A percentile compares a stretch with the other conserved stretches of the same genome.
These are phyloP conservation scores for Polyporus tsugae DNA, from an alignment of 1,284 basidiomycete genomes.

Conservation along the genomic window DNA sequence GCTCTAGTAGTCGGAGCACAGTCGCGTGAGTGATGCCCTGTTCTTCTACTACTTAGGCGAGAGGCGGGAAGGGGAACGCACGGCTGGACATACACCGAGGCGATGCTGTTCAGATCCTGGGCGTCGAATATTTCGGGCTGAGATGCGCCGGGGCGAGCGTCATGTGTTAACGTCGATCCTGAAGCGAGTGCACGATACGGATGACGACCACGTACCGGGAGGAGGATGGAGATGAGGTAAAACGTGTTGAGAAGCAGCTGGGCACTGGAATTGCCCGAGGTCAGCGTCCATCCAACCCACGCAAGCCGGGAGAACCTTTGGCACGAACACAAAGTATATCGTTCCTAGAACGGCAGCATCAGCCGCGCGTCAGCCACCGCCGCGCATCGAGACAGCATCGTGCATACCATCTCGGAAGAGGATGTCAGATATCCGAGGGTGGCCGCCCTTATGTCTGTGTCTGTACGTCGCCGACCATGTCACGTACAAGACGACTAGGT, in stretches of 20 bases:
- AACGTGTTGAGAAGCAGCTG: constrained; percentile 1
- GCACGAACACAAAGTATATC: constrained; percentile 16
- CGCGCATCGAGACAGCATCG: neutral
- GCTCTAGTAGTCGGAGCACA: neutral
- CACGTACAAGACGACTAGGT: neutral
- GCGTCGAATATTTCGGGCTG: constrained; percentile 1
- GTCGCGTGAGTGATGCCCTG: neutral
- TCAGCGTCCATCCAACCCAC: neutral
- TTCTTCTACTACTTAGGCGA: neutral
- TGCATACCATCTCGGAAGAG: constrained; percentile 9
- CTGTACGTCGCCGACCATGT: constrained; percentile 4
- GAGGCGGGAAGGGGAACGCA: neutral
- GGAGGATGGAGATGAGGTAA: constrained; percentile 2
- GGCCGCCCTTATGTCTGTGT: neutral
- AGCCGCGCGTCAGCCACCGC: too few relatives aligned
- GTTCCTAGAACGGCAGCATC: constrained; percentile 1
- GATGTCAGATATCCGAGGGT: neutral
- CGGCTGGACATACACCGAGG: constrained; percentile 8
- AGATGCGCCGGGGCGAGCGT: too few relatives aligned
- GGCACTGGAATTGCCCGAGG: neutral
- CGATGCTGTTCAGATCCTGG: constrained; percentile 8
- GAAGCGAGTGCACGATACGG: too few relatives aligned
- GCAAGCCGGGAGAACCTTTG: too few relatives aligned
- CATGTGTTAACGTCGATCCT: too few relatives aligned
- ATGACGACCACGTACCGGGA: constrained; percentile 4